phyloP scores from a whole-genome alignment of 345 rosid species.

The Populus deltoides region DNA sequence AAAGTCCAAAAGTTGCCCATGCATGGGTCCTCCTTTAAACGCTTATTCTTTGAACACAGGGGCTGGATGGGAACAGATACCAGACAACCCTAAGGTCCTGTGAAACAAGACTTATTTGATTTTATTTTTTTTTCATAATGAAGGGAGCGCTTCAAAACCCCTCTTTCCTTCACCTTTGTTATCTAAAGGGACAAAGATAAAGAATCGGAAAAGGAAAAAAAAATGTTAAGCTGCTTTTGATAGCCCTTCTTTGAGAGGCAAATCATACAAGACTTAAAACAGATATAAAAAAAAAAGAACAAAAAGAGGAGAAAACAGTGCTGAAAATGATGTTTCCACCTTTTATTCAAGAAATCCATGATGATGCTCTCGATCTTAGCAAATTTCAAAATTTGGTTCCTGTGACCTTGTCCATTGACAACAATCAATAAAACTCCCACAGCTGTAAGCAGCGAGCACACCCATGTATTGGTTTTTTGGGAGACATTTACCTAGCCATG shows the following conservation, averaged over 20 bases:
- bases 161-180: slow-evolving; percentile 2
- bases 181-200: not conserved
- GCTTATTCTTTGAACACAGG: not conserved
- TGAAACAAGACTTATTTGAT: not conserved
- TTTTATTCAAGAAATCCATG: not conserved
- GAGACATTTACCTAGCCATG: too few species aligned
- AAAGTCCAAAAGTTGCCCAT: slow-evolving; percentile 30
- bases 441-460: too few species aligned
- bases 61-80: slow-evolving; percentile 6
- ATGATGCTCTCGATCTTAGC: too few species aligned
- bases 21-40: slow-evolving; percentile 26
- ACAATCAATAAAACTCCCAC: too few species aligned
- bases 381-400: too few species aligned
- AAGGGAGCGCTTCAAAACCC: not conserved
- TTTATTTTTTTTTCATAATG: slow-evolving; percentile 6
- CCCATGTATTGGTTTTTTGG: too few species aligned
- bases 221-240: not conserved
- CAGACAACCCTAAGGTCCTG: slow-evolving; percentile 22
- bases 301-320: not conserved
- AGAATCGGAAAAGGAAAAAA: not conserved
- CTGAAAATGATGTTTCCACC: slow-evolving; percentile 14
- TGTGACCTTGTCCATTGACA: too few species aligned
- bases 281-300: too few species aligned
- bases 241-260: slow-evolving; percentile 13
- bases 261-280: not conserved